Conservation (phyloP, 1,284 basidiomycete genomes). For the Ganoderma sp. region DNA sequence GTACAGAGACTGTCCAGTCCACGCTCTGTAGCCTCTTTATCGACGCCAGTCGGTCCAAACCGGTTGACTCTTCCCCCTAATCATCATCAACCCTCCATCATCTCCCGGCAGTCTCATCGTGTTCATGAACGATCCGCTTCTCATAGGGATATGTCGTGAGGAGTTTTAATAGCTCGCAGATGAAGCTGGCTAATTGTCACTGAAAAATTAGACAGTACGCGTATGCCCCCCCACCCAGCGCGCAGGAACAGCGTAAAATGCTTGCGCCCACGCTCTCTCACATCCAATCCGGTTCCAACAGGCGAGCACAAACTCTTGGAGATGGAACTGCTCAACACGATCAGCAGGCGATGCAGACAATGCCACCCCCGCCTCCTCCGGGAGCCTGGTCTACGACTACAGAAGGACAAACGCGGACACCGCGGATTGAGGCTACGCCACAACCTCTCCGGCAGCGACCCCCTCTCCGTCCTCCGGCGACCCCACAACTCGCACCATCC, state of each 20-base stretch:
- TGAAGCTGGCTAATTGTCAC: neutral
- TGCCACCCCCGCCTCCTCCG: conserved; percentile 17
- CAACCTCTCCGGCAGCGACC: conserved; percentile 17
- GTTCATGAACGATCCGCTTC: neutral
- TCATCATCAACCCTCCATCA: conserved; percentile 54
- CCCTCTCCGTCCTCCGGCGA: conserved; percentile 25
- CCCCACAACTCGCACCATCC: conserved; percentile 20
- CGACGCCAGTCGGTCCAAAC: conserved; percentile 57
- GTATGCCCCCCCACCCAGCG: conserved; percentile 54
- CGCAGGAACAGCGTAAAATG: conserved; percentile 40
- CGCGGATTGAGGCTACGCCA: conserved; percentile 6
- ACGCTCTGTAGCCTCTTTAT: conserved; percentile 51
- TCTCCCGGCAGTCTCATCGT: conserved; percentile 38
- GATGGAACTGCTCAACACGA: neutral
- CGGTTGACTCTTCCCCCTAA: conserved; percentile 64
- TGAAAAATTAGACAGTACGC: conserved; percentile 59
- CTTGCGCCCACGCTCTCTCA: conserved; percentile 35
- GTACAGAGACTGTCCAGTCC: conserved; percentile 61
- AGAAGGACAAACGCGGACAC: conserved; percentile 22
- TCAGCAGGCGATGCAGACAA: conserved; percentile 18
- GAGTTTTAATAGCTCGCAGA: neutral
- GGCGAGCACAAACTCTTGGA: conserved; percentile 23
- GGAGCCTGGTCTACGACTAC: conserved; percentile 8
- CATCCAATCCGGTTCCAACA: conserved; percentile 31
- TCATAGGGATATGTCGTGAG: conserved; percentile 20